Evolutionary conservation across 2,329 filamentous ascomycete genomes (phyloP), one percentile per base, ranked within the genome.

Genomic region (Magnaporthales sp.): DNA sequence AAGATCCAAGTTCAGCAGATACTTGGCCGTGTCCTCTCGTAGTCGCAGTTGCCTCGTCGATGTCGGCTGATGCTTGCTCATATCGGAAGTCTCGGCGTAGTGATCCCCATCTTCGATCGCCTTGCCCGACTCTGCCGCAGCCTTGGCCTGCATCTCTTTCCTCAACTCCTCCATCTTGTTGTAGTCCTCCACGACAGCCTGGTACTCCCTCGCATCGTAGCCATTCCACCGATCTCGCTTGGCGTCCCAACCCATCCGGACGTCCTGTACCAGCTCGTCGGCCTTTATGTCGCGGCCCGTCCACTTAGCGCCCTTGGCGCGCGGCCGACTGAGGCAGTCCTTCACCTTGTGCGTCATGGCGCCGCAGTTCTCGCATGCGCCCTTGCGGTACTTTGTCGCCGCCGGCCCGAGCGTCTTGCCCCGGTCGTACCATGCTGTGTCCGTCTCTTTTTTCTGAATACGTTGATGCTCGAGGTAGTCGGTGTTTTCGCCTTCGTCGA

Each of bases 201-300:
- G 84, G 76, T 97, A 98, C 77, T 98, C 91, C 70, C 86, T 87
- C 0, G 93, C 82, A 76, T 98, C 93, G 77, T 96, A 99, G n/a
- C 94, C 94, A 75, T 97, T 97, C 94, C 95, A 99, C 60, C 94
- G 87, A 80, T 99, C 95, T 71, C 95, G 86, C 81, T 99, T 99
- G 26, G 95, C 95, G 77, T 99, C 96, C 92, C 94, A 99, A 3
- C 93, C 92, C 63, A 98, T 80, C 62, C 91, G 87, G 19, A 98
- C 89, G 66, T 96, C 89, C 74, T 97, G 90, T 13, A 97, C 81
- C 10, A 90, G 80, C 74, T 97, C 93, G 75, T 99, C 96, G 31
- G 94, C 92, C 75, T 97, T 90, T 66, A 99, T 99, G 75, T 98
- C 90, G 74, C 87, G 90, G 26, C 95, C 95, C 0, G 93, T 96